These are phyloP conservation scores for Boletus fagicola DNA, from an alignment of 768 basidiomycete species.

Conservation along the genomic window DNA sequence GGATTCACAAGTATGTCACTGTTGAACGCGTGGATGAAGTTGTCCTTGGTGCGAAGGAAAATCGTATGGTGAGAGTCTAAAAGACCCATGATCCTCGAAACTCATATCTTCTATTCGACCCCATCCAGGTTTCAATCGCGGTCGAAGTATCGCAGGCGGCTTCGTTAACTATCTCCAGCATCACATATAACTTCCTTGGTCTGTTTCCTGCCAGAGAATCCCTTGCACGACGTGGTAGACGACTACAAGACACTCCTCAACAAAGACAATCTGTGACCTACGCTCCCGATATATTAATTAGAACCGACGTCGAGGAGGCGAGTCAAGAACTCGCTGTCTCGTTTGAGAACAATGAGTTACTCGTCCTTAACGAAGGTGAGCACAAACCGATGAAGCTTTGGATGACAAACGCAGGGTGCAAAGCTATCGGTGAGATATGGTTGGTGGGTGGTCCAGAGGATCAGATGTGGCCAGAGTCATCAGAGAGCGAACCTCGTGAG, in stretches of 20 bases:
- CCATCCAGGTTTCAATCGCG: constrained; percentile 56
- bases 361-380: constrained; percentile 69
- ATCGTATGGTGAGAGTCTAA: constrained; percentile 51
- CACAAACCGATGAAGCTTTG: constrained; percentile 49
- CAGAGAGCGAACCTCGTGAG: constrained; percentile 25
- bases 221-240: constrained; percentile 65
- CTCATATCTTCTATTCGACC: not conserved
- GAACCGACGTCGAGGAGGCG: constrained; percentile 60
- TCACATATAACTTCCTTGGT: constrained; percentile 68
- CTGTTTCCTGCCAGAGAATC: constrained; percentile 67
- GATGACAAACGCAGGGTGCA: constrained; percentile 66
- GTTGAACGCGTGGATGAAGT: constrained; percentile 64
- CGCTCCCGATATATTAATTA: constrained; percentile 61
- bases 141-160: constrained; percentile 53
- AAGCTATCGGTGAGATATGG: constrained; percentile 68
- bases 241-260: constrained; percentile 70
- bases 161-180: constrained; percentile 54
- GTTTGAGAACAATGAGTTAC: constrained; percentile 51
- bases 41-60: constrained; percentile 59
- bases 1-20: constrained; percentile 43
- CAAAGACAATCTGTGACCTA: constrained; percentile 72
- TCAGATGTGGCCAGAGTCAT: constrained; percentile 52
- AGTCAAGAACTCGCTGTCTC: constrained; percentile 60
- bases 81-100: not conserved
- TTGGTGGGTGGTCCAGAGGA: constrained; percentile 58